Conservation (phyloP, 2,329 filamentous ascomycete species). For the Epichloe hybrida region DNA sequence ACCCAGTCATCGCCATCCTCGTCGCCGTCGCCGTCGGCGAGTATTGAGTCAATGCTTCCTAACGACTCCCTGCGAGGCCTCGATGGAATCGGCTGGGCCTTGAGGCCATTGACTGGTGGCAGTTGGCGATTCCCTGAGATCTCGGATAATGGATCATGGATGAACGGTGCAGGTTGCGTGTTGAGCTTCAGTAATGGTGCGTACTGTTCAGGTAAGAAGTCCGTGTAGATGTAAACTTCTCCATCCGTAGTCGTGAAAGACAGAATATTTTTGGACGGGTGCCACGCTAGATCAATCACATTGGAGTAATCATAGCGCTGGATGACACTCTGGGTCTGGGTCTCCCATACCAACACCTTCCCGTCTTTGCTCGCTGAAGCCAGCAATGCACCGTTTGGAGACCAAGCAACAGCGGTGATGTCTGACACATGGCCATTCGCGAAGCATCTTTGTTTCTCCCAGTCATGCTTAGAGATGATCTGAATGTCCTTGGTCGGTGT, state of each 20-base stretch:
- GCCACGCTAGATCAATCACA: slow-evolving; percentile 80
- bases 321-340: slow-evolving; percentile 70
- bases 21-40: slow-evolving; percentile 50
- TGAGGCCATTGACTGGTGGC: slow-evolving; percentile 36
- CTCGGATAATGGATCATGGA: slow-evolving; percentile 65
- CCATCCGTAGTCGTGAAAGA: slow-evolving; percentile 90
- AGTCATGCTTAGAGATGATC: slow-evolving; percentile 76
- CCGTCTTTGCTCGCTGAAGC: slow-evolving; percentile 55
- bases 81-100: slow-evolving; percentile 32
- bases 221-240: slow-evolving; percentile 79
- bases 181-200: slow-evolving; percentile 41
- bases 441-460: slow-evolving; percentile 75
- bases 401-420: slow-evolving; percentile 83
- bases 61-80: slow-evolving; percentile 48
- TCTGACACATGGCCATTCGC: slow-evolving; percentile 67
- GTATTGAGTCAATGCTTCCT: slow-evolving; percentile 72
- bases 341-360: slow-evolving; percentile 74
- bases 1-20: slow-evolving; percentile 65
- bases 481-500: slow-evolving; percentile 75
- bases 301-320: slow-evolving; percentile 68
- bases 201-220: slow-evolving; percentile 49
- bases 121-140: slow-evolving; percentile 51
- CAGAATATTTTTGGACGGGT: slow-evolving; percentile 74
- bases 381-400: slow-evolving; percentile 81
- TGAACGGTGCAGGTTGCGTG: slow-evolving; percentile 68